Conservation (phyloP, 768 basidiomycete genomes). For the Leccinum obscurum region DNA sequence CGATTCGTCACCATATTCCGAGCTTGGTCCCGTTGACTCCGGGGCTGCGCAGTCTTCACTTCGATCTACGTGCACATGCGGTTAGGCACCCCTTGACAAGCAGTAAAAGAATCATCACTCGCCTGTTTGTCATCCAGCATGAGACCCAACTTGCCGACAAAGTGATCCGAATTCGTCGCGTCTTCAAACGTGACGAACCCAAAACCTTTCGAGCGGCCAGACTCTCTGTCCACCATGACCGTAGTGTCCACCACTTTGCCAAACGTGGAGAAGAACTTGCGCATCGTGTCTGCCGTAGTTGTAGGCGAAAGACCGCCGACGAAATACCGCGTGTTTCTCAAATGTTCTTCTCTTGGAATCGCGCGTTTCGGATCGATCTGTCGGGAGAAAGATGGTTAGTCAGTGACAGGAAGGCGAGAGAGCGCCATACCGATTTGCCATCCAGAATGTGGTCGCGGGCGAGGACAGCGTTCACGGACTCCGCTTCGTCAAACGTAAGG, state of each 20-base stretch:
- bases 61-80: constrained; percentile 58
- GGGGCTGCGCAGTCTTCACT: constrained; percentile 78
- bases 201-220: constrained; percentile 76
- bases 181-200: constrained; percentile 85
- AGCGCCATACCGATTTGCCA: constrained; percentile 65
- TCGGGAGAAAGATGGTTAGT: not conserved
- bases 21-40: constrained; percentile 60
- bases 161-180: constrained; percentile 58
- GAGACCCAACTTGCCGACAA: constrained; percentile 66
- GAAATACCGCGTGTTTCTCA: constrained; percentile 76
- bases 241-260: constrained; percentile 84
- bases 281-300: constrained; percentile 72
- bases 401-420: not conserved
- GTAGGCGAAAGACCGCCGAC: constrained; percentile 71
- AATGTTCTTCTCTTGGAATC: constrained; percentile 79
- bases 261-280: constrained; percentile 65
- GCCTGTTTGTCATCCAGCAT: constrained; percentile 79
- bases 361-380: constrained; percentile 90
- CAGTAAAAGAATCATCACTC: constrained; percentile 18
- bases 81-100: not conserved
- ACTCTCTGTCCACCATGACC: constrained; percentile 82
- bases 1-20: constrained; percentile 32
- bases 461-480: constrained; percentile 64
- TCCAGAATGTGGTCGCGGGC: constrained; percentile 69
- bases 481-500: constrained; percentile 73